A percentile compares a stretch with the other conserved stretches of the same genome.
Conservation (phyloP, 371 early-diverging fungal genomes). For the Zychaea mexicana region DNA sequence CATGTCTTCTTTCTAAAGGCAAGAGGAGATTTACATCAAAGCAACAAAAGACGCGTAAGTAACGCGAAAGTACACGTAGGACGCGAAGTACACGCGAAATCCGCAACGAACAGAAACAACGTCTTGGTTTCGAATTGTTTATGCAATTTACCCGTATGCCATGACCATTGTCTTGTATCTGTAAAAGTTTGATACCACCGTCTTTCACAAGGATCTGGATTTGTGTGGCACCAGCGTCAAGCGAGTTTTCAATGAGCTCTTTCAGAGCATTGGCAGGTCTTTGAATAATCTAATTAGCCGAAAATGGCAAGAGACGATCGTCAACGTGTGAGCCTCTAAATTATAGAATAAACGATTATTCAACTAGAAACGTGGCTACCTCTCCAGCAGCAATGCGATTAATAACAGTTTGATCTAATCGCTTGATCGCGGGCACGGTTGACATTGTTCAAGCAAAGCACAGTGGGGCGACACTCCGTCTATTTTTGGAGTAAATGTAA, state of each 20-base stretch:
- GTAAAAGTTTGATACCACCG: conserved; percentile 89
- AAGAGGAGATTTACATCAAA: not conserved
- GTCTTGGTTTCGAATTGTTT: no score
- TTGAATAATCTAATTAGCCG: conserved; percentile 76
- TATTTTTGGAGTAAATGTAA: no score
- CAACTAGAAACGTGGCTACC: conserved; percentile 50
- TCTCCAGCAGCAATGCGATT: conserved; percentile 97
- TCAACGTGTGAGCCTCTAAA: not conserved
- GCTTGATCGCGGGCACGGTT: conserved; percentile 51
- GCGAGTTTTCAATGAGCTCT: conserved; percentile 96
- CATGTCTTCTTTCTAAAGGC: conserved; percentile 76
- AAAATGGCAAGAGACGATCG: not conserved
- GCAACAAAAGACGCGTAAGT: not conserved
- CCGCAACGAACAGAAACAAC: no score
- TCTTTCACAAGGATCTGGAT: conserved; percentile 86
- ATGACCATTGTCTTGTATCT: conserved; percentile 96
- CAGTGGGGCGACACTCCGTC: no score
- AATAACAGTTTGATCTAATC: conserved; percentile 80
- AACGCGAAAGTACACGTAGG: no score
- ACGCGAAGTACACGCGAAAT: no score
- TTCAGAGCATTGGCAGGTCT: conserved; percentile 95
- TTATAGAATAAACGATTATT: no score
- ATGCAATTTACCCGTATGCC: conserved; percentile 79
- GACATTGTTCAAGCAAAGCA: no score
- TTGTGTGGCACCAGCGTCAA: conserved; percentile 92